These are phyloP conservation scores for Dryas octopetala DNA, from an alignment of 306 rosid genomes.

Conservation along the genomic window DNA sequence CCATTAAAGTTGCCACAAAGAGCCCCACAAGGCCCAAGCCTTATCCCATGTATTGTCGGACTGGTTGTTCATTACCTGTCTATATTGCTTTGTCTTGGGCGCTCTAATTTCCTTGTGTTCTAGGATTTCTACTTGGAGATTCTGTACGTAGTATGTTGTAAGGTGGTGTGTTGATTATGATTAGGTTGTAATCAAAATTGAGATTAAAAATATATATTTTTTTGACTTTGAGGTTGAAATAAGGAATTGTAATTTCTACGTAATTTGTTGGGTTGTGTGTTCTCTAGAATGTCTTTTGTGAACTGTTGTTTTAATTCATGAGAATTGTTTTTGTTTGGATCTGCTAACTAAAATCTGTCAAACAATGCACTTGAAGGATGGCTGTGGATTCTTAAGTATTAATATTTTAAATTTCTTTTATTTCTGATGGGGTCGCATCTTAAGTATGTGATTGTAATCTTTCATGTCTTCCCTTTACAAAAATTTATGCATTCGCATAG, in stretches of 20 bases:
- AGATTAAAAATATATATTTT: background rate
- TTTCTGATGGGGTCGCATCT: background rate
- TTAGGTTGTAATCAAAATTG: background rate
- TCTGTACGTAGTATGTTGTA: background rate
- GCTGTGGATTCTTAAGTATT: background rate
- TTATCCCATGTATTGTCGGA: no score
- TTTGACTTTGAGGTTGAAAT: background rate
- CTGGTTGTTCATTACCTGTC: no score
- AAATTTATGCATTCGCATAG: background rate
- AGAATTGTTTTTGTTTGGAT: background rate
- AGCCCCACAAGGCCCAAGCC: no score
- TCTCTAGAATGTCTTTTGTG: background rate
- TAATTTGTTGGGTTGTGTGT: background rate
- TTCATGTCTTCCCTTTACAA: background rate
- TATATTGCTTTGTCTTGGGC: background rate
- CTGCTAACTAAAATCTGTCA: background rate
- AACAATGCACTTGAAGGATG: background rate
- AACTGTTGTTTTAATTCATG: background rate
- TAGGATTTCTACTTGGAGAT: background rate
- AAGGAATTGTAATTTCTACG: background rate
- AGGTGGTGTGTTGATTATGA: background rate
- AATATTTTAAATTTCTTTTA: background rate
- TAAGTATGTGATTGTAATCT: background rate
- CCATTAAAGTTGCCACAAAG: no score
- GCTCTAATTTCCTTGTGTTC: background rate